Percentiles rank a stretch among this genome's conserved stretches.
phyloP scores from a whole-genome alignment of 2,329 filamentous ascomycete genomes.

The Epichloe sp. region DNA sequence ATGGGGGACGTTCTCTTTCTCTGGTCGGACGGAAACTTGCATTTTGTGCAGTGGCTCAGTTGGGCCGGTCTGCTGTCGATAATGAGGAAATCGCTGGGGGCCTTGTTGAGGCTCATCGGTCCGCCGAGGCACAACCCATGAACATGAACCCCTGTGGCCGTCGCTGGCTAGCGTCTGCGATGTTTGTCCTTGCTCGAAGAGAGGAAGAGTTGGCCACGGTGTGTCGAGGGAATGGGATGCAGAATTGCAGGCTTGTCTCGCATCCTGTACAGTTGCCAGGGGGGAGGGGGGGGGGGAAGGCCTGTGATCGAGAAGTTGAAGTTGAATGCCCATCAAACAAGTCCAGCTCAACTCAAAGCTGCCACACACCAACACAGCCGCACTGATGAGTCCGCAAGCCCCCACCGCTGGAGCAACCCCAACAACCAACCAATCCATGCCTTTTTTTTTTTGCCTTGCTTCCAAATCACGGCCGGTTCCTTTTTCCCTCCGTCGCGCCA shows the following conservation, averaged over 20 bases:
- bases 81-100: background rate
- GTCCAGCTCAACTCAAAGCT: too few relatives aligned
- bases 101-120: constrained; percentile 8
- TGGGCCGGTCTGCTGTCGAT: background rate
- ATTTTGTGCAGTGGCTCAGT: background rate
- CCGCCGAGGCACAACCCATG: constrained; percentile 4
- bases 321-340: background rate
- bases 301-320: background rate
- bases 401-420: background rate
- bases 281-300: too few relatives aligned
- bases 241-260: background rate
- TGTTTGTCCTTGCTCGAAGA: too few relatives aligned
- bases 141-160: background rate
- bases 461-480: background rate
- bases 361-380: background rate
- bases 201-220: too few relatives aligned
- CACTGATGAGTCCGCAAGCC: background rate
- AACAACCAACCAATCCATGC: background rate
- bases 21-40: background rate
- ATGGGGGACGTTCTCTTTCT: background rate
- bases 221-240: background rate
- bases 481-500: background rate
- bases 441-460: background rate
- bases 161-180: background rate
- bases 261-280: background rate